phyloP scores from a whole-genome alignment of 257 asterid species.

The Lavandula angustifolia region DNA sequence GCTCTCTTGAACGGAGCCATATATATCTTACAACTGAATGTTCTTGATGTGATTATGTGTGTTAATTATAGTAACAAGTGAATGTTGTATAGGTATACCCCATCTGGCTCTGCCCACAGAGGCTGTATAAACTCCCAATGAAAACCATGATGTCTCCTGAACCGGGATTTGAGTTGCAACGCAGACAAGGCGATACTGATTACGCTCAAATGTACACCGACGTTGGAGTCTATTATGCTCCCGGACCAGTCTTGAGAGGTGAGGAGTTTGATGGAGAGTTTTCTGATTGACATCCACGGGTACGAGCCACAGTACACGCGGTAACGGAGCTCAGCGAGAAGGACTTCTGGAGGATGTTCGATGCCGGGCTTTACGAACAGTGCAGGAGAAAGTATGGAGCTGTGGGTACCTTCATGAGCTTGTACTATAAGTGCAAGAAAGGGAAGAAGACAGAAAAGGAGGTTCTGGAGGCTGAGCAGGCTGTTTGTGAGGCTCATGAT shows the following conservation, averaged over 20 bases:
- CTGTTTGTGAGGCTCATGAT: conserved; percentile 64
- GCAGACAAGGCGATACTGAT: conserved; percentile 80
- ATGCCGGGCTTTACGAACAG: conserved; percentile 80
- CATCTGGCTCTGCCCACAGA: conserved; percentile 98
- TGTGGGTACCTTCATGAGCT: conserved; percentile 91
- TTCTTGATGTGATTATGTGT: no score
- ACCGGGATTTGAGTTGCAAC: conserved; percentile 85
- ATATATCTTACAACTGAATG: no score
- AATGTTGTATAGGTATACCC: conserved; percentile 76
- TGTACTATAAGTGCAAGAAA: conserved; percentile 91
- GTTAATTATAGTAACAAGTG: conserved; percentile 25
- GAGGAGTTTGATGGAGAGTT: conserved; percentile 82
- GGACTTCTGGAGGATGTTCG: conserved; percentile 98
- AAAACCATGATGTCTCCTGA: conserved; percentile 92
- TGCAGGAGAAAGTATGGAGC: conserved; percentile 83
- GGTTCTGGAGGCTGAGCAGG: conserved; percentile 97
- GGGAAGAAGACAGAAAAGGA: conserved; percentile 98
- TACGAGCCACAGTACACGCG: conserved; percentile 93
- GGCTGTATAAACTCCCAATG: conserved; percentile 74
- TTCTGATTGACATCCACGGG: conserved; percentile 91
- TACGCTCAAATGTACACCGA: conserved; percentile 96
- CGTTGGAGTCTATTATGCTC: conserved; percentile 90
- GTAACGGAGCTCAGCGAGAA: conserved; percentile 88
- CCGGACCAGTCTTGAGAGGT: conserved; percentile 92
- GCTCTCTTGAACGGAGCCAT: no score